Conservation (phyloP, 2,329 filamentous ascomycete species). For the Hyphodiscus sp. region DNA sequence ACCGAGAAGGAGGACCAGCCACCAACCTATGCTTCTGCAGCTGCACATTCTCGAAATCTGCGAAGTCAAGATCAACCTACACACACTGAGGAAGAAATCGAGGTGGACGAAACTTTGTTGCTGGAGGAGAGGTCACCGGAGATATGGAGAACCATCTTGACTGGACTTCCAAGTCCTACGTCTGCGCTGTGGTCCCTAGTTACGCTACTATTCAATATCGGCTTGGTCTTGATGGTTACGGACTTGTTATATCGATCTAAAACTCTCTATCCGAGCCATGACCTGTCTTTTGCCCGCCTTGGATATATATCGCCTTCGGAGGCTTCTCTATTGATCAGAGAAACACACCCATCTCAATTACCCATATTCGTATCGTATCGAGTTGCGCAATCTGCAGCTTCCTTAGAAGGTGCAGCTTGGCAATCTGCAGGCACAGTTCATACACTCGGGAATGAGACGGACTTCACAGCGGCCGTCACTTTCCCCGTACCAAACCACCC, state of each 20-base stretch:
- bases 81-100: constrained; percentile 45
- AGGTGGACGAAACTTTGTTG: constrained; percentile 56
- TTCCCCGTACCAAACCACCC: constrained; percentile 58
- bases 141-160: constrained; percentile 60
- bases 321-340: constrained; percentile 77
- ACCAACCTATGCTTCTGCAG: constrained; percentile 18
- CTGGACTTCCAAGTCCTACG: constrained; percentile 68
- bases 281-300: constrained; percentile 78
- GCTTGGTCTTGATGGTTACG: constrained; percentile 60
- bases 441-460: constrained; percentile 66
- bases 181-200: constrained; percentile 58
- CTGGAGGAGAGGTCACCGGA: constrained; percentile 50
- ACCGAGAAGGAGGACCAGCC: constrained; percentile 33
- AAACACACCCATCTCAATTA: constrained; percentile 69
- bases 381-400: constrained; percentile 43
- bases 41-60: constrained; percentile 22
- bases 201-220: constrained; percentile 66
- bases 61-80: constrained; percentile 25
- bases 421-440: constrained; percentile 58
- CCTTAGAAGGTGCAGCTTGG: constrained; percentile 56
- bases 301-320: constrained; percentile 79
- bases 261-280: constrained; percentile 60
- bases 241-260: constrained; percentile 75
- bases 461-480: constrained; percentile 69
- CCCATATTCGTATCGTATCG: constrained; percentile 68